Percentiles rank a stretch among this genome's conserved stretches.
Conservation (phyloP, 75 land plant genomes). For the Larix kaempferi region DNA sequence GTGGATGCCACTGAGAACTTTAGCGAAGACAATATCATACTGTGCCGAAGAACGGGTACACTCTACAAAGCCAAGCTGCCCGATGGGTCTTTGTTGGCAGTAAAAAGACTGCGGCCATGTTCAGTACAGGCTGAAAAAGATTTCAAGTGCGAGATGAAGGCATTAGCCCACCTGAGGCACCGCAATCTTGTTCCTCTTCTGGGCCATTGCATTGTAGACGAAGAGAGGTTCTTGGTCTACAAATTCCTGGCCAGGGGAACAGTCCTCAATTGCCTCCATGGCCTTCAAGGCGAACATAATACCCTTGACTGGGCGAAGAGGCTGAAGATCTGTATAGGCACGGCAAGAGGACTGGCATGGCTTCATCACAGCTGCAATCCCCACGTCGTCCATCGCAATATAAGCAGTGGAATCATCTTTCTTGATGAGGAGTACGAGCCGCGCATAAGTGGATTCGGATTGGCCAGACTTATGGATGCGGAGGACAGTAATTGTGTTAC, state of each 20-base stretch:
- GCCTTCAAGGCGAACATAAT: constrained; percentile 12
- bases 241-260: constrained; percentile 75
- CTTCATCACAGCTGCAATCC: constrained; percentile 74
- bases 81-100: constrained; percentile 67
- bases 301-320: constrained; percentile 60
- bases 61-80: constrained; percentile 69
- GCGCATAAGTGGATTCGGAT: constrained; percentile 91
- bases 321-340: constrained; percentile 44
- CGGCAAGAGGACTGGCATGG: constrained; percentile 58
- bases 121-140: constrained; percentile 58
- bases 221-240: constrained; percentile 78
- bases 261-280: constrained; percentile 48
- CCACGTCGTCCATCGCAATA: constrained; percentile 73
- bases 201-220: constrained; percentile 71
- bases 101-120: constrained; percentile 68
- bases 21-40: constrained; percentile 59
- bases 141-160: constrained; percentile 76
- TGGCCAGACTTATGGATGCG: constrained; percentile 83
- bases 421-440: constrained; percentile 66
- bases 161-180: constrained; percentile 61
- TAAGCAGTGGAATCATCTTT: constrained; percentile 61
- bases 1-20: constrained; percentile 78
- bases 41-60: constrained; percentile 63
- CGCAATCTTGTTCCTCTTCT: constrained; percentile 77
- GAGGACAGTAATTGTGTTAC: constrained; percentile 73